Conservation (phyloP, 2,329 filamentous ascomycete species). For the Acrodontium crateriforme region DNA sequence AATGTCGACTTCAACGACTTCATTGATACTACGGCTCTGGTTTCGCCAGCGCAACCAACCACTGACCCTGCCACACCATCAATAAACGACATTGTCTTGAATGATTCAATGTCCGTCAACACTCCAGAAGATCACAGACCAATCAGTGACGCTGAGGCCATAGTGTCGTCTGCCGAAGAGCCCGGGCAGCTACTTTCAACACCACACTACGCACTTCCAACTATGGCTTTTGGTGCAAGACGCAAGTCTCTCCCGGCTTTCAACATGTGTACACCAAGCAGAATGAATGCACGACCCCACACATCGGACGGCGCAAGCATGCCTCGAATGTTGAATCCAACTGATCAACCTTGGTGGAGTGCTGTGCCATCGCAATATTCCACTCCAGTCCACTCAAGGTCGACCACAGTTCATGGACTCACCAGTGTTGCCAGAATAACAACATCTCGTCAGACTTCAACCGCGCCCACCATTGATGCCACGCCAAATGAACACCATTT, state of each 20-base stretch:
- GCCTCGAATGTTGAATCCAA: conserved; percentile 10
- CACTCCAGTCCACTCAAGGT: neutral
- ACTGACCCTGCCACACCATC: too few relatives aligned
- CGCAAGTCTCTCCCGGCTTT: conserved; percentile 20
- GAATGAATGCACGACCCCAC: conserved; percentile 9
- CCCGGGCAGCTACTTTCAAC: neutral
- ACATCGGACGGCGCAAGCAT: conserved; percentile 19
- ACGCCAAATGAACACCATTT: too few relatives aligned
- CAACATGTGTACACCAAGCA: conserved; percentile 7
- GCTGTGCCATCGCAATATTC: neutral
- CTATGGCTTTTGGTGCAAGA: conserved; percentile 17
- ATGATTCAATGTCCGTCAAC: too few relatives aligned
- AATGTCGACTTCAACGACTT: conserved; percentile 21
- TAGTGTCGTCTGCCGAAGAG: neutral
- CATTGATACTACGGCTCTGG: conserved; percentile 14
- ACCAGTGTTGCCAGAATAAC: neutral
- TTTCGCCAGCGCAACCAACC: conserved; percentile 8
- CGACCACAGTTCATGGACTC: neutral
- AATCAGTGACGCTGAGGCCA: neutral
- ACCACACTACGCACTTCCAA: conserved; percentile 20
- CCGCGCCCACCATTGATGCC: neutral
- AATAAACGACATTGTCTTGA: too few relatives aligned
- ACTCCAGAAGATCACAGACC: neutral
- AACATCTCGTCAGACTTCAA: neutral
- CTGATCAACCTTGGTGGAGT: conserved; percentile 9